Percentiles rank a stretch among this genome's conserved stretches.
Evolutionary conservation across 2,329 filamentous ascomycete genomes (phyloP).

Genomic region (Aspergillus ochraceoroseus): DNA sequence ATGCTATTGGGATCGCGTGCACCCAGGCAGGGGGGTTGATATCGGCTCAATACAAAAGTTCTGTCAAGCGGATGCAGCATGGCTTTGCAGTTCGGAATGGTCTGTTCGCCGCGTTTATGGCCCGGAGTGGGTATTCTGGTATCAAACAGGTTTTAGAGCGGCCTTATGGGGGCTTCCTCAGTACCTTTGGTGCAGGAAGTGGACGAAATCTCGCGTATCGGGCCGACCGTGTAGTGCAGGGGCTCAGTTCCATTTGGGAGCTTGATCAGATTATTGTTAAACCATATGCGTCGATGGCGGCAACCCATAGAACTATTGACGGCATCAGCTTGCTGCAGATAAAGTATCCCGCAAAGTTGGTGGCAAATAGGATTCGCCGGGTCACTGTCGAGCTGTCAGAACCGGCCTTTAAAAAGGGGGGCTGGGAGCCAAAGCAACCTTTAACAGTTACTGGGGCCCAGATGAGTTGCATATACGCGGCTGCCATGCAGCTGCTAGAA

Average conservation of each 20-base stretch:
- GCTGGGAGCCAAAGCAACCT: constrained; percentile 1
- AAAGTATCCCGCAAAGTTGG: not conserved
- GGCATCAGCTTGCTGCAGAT: not conserved
- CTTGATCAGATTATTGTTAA: constrained; percentile 37
- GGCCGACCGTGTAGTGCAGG: constrained; percentile 28
- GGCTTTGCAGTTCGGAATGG: constrained; percentile 45
- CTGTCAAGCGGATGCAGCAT: constrained; percentile 46
- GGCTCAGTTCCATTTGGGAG: constrained; percentile 38
- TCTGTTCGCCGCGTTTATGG: constrained; percentile 40
- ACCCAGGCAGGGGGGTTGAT: constrained; percentile 42
- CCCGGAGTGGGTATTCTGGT: constrained; percentile 38
- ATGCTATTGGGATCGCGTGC: constrained; percentile 40
- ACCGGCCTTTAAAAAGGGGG: constrained; percentile 5
- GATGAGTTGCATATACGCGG: constrained; percentile 3
- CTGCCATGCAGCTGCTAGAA: constrained; percentile 3
- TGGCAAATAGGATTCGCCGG: not conserved
- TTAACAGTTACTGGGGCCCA: constrained; percentile 1
- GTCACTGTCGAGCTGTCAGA: constrained; percentile 2
- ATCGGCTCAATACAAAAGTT: constrained; percentile 42
- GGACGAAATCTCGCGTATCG: constrained; percentile 26
- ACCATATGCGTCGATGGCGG: constrained; percentile 4
- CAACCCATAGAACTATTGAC: constrained; percentile 3
- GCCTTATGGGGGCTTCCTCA: constrained; percentile 42
- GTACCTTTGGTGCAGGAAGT: constrained; percentile 34
- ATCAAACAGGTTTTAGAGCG: constrained; percentile 44